phyloP scores from a whole-genome alignment of 2,329 filamentous ascomycete genomes.

The Penicillium nordicum region DNA sequence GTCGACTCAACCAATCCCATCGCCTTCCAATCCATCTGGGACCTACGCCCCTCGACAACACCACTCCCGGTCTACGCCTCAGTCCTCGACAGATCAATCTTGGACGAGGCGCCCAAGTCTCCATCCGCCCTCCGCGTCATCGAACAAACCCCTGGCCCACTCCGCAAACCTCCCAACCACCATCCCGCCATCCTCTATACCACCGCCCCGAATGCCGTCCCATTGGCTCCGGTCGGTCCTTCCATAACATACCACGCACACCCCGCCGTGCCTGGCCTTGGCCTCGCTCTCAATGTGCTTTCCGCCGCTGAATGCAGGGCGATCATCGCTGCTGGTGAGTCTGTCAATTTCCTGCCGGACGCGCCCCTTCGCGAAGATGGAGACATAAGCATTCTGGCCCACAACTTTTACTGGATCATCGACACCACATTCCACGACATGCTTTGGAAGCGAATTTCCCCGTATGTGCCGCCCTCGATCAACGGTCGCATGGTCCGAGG shows the following conservation, averaged over 20 bases:
- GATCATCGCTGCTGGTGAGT: constrained; percentile 65
- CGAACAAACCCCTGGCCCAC: constrained; percentile 58
- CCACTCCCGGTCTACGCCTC: constrained; percentile 53
- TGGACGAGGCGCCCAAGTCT: constrained; percentile 34
- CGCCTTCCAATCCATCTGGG: constrained; percentile 59
- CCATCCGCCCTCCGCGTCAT: constrained; percentile 52
- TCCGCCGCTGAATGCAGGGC: constrained; percentile 60
- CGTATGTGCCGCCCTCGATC: constrained; percentile 55
- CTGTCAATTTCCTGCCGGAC: constrained; percentile 64
- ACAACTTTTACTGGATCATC: constrained; percentile 72
- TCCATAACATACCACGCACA: constrained; percentile 57
- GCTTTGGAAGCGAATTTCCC: constrained; percentile 60
- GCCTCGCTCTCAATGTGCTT: constrained; percentile 59
- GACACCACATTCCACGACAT: constrained; percentile 61
- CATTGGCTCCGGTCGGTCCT: constrained; percentile 46
- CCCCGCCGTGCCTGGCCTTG: constrained; percentile 60
- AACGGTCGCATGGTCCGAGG: constrained; percentile 59
- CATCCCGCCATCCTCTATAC: constrained; percentile 65
- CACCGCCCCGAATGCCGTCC: constrained; percentile 56
- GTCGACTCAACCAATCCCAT: constrained; percentile 49
- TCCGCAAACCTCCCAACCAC: constrained; percentile 65
- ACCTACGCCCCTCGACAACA: constrained; percentile 49
- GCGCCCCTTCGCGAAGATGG: constrained; percentile 64
- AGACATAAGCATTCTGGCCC: constrained; percentile 63
- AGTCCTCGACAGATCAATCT: constrained; percentile 57